Base-by-base conservation (phyloP, 2,329 filamentous ascomycete species). In the Microdochium nivale region DNA sequence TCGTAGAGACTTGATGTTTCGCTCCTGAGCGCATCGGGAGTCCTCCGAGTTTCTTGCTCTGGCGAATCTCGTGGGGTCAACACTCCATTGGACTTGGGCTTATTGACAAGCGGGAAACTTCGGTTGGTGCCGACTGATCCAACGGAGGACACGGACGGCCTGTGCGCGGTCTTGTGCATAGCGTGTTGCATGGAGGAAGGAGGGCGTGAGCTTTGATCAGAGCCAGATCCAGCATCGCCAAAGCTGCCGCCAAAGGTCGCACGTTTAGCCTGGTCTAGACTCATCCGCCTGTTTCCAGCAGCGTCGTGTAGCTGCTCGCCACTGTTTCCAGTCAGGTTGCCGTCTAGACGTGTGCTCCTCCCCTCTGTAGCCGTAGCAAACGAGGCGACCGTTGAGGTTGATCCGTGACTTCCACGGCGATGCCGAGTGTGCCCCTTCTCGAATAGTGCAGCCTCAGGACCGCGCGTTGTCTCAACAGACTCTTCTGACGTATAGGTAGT, bases 381-480 rank as follows among this genome's bases (percentile, higher is more conserved):
- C 1, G 78, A 76, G 21, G 78, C 76, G 3, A 74, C 62, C 1
- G 77, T 79, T 2, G 76, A 77, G 9, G 70, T 67, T 2, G 78
- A 79, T 37, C 74, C 74, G 33, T 69, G 63, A 57, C 78, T 81
- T 25, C 69, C 69, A 30, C 75, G 70, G 50, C 75, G 61, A 51
- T 62, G 59, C 47, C 55, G 56, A 35, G 51, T 53, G 32, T 61
- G 60, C 47, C 55, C 57, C 51, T 60, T 60, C 49, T 37, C 23
- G 35, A 54, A 56, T 48, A 54, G 53, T 35, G 60, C 60, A 48
- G 61, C 47, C 10, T 62, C 56, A 51, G 79, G 67, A 21, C 77
- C 82, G 10, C 78, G 73, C 1, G 81, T 80, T 0, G 83, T 86
- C 62, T 83, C 80, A 2, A 80, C 75, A 14, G 83, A 86, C 52